Base-by-base conservation (phyloP, 805 yeast genomes). In the Ogataea angusta region DNA sequence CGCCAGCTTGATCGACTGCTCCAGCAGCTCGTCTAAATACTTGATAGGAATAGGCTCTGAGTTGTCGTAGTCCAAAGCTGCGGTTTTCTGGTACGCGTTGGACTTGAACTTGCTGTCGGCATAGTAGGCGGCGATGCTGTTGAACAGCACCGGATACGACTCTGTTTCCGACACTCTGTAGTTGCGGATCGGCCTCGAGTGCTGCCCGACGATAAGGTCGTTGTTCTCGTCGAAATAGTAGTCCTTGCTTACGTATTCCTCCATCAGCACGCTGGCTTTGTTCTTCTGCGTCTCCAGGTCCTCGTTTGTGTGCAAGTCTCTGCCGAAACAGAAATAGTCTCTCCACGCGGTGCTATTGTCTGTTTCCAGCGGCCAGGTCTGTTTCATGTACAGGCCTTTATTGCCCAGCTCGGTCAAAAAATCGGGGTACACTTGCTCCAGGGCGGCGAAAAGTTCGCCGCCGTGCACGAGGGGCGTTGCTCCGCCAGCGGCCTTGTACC, bases 391-490 rank as follows among this genome's bases (percentile, higher is more conserved):
- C 6, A 64, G 40, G 5, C 66, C 66, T 17, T 45, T 44, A 13
- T 43, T 32, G 1, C 51, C 47, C 12, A 64, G 37, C 10, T 53
- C 49, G 13, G 48, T 30, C 12, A 57, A 29, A 16, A 54, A 44
- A 10, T 53, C 53, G 0, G 67, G 67, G 6, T 37, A 39, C 18
- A 42, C 37, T 15, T 47, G 32, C 6, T 45, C 25, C 12, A 61
- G 27, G 4, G 24, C 32, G 2, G 58, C 47, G 40, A 57, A 63
- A 5, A 59, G 38, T 32, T 63, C 68, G 6, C 57, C 62, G 6
- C 64, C 65, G 42, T 63, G 66, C 9, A 43, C 62, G 8, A 64
- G 44, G 13, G 68, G 67, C 14, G 67, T 63, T 26, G 53, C 63
- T 16, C 68, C 68, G 10, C 65, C 66, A 27, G 42, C 42, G 3